Evolutionary conservation across 495 filamentous ascomycete species (phyloP), one percentile per base, ranked within the genome.

Genomic region (Penicillium turbatum): DNA sequence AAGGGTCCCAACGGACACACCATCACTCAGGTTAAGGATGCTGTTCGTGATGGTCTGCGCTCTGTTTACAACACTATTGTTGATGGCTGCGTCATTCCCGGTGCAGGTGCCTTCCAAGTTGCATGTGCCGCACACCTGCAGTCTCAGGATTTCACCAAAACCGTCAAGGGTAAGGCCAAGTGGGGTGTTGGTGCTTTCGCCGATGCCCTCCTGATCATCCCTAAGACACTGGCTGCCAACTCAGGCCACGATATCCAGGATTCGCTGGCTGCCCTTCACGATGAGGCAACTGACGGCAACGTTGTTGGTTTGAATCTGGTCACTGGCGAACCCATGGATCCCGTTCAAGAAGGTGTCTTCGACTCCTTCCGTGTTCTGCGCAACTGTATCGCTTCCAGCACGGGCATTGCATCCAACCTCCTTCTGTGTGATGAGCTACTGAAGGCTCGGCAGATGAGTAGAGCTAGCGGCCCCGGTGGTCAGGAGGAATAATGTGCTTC

Each of bases 1-100:
- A 98, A 98, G 78, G 93, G 93, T 6, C 93, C 93, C 36, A 98
- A 98, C 72, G 77, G 82, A 62, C 93, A 98, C 72, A 97, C 95
- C 41, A 97, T 98, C 63, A 85, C 86, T 26, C 93, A 98, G 66
- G 89, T 98, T 51, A 92, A 89, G 54, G 93, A 98, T 70, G 93
- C 93, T 6, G 93, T 98, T n/a, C 87, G 93, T 26, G 93, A 98
- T 66, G 95, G 93, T 44, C 77, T 98, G 43, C 81, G 93, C 56
- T 93, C 89, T 61, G 91, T 97, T 42, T 97, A 96, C 81, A 98
- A 97, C 75, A 96, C 95, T 80, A 97, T 98, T 67, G 91, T 97
- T 31, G 93, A 98, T 68, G 83, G 85, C 70, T 90, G 88, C 59
- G 95, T 98, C 27, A 88, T 98, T 35, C 95, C 93, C 1, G 93